Percentiles rank a stretch among this genome's conserved stretches.
Evolutionary conservation across 1,284 basidiomycete species (phyloP).

Genomic region (Microbotryum saponariae): DNA sequence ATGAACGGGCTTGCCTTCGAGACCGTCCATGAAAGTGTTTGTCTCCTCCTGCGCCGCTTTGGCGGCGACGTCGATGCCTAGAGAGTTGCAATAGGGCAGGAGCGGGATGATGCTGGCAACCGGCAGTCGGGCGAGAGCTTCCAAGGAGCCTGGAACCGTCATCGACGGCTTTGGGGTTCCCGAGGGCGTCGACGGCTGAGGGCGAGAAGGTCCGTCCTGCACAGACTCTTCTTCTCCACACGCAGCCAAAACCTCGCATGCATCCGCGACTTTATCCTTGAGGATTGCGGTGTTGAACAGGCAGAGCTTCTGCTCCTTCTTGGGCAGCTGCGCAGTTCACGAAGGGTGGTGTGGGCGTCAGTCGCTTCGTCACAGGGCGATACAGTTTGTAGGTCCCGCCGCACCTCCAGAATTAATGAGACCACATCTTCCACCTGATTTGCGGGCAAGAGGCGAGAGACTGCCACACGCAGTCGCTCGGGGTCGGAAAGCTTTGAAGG

Average conservation of each 20-base stretch:
- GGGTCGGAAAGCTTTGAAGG: no score
- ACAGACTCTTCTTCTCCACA: constrained; percentile 52
- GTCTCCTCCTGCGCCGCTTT: constrained; percentile 57
- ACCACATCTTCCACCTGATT: no score
- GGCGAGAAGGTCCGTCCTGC: constrained; percentile 4
- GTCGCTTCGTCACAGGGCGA: no score
- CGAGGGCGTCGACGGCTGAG: constrained; percentile 43
- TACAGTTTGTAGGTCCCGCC: no score
- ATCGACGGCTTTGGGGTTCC: constrained; percentile 33
- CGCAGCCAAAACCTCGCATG: constrained; percentile 58
- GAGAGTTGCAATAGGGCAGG: constrained; percentile 47
- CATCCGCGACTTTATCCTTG: constrained; percentile 67
- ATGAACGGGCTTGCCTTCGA: constrained; percentile 56
- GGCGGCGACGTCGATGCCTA: constrained; percentile 55
- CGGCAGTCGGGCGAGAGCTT: constrained; percentile 55
- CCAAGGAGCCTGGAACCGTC: constrained; percentile 40
- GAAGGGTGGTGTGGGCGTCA: no score
- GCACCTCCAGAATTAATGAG: no score
- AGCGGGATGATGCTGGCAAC: constrained; percentile 55
- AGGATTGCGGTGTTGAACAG: constrained; percentile 77
- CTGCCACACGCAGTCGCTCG: no score
- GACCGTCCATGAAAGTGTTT: constrained; percentile 64
- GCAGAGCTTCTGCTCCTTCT: constrained; percentile 79
- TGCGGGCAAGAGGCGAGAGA: no score
- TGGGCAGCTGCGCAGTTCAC: constrained; percentile 49